Conservation (phyloP, 2,329 filamentous ascomycete genomes). For the Aureobasidium sp. region DNA sequence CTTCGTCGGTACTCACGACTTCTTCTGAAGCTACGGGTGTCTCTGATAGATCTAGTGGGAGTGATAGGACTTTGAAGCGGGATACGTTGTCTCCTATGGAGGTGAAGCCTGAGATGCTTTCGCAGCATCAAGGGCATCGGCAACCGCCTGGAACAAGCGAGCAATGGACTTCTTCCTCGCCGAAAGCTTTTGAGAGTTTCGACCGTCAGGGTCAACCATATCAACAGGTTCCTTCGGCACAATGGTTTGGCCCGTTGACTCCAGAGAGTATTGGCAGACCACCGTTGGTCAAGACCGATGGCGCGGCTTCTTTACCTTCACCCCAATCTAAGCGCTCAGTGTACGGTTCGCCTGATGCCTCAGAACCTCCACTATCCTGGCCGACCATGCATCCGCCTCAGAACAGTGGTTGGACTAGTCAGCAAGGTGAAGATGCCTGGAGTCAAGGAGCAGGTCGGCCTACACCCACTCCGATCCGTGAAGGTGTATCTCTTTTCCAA, state of each 20-base stretch:
- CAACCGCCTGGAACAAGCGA: constrained; percentile 12
- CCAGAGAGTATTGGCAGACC: background rate
- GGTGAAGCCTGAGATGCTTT: constrained; percentile 17
- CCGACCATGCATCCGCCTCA: constrained; percentile 22
- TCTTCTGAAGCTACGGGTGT: constrained; percentile 24
- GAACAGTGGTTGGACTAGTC: constrained; percentile 19
- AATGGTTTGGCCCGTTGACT: background rate
- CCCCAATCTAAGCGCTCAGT: constrained; percentile 18
- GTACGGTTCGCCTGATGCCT: constrained; percentile 23
- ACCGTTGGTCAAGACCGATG: background rate
- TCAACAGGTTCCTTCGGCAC: constrained; percentile 13
- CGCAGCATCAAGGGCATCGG: constrained; percentile 19
- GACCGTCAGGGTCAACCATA: constrained; percentile 21
- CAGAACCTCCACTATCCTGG: constrained; percentile 24
- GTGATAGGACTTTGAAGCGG: constrained; percentile 38
- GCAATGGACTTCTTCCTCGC: constrained; percentile 18
- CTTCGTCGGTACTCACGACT: background rate
- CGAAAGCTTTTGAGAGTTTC: background rate
- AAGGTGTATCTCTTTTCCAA: constrained; percentile 5
- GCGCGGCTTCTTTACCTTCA: constrained; percentile 21
- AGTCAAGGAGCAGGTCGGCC: constrained; percentile 18
- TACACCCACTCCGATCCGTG: background rate
- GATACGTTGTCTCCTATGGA: constrained; percentile 26
- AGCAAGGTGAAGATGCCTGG: constrained; percentile 23
- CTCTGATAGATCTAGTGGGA: constrained; percentile 35